These are phyloP conservation scores for Zangia roseola DNA, from an alignment of 768 basidiomycete genomes.

Conservation along the genomic window DNA sequence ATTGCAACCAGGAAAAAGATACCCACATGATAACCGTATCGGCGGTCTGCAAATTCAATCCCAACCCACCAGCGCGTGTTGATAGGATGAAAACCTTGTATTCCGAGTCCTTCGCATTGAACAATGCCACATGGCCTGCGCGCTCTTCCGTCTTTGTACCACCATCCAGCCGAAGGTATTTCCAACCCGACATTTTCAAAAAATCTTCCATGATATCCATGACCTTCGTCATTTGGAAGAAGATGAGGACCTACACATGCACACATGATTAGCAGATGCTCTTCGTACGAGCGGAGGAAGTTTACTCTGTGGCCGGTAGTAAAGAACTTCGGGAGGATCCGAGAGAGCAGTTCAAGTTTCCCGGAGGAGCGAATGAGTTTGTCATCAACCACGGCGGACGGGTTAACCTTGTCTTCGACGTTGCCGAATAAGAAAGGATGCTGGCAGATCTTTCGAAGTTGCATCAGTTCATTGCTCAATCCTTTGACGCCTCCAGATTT, in stretches of 20 bases:
- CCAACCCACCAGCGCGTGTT: slow-evolving; percentile 90
- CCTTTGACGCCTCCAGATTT: slow-evolving; percentile 82
- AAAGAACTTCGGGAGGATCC: slow-evolving; percentile 95
- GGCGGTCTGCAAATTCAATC: slow-evolving; percentile 92
- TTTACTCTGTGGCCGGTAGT: slow-evolving; percentile 83
- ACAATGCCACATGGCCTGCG: slow-evolving; percentile 78
- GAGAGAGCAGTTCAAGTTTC: slow-evolving; percentile 89
- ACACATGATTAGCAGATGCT: slow-evolving; percentile 1
- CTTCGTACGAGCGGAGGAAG: not conserved
- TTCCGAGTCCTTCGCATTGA: slow-evolving; percentile 88
- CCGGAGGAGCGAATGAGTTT: slow-evolving; percentile 85
- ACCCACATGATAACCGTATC: slow-evolving; percentile 94
- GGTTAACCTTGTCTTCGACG: slow-evolving; percentile 93
- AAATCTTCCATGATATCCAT: slow-evolving; percentile 99
- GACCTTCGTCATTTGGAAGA: slow-evolving; percentile 99
- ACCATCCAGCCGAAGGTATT: slow-evolving; percentile 92
- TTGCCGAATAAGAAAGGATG: slow-evolving; percentile 96
- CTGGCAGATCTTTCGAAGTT: slow-evolving; percentile 96
- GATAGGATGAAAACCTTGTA: slow-evolving; percentile 92
- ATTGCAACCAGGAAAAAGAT: not conserved
- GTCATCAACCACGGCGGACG: slow-evolving; percentile 77
- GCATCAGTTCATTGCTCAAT: slow-evolving; percentile 94
- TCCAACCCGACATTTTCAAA: slow-evolving; percentile 81
- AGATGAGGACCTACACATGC: slow-evolving; percentile 78
- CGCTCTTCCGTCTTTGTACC: slow-evolving; percentile 96